Base-by-base conservation (phyloP, 768 basidiomycete species). In the Tylopilus subfusipes region DNA sequence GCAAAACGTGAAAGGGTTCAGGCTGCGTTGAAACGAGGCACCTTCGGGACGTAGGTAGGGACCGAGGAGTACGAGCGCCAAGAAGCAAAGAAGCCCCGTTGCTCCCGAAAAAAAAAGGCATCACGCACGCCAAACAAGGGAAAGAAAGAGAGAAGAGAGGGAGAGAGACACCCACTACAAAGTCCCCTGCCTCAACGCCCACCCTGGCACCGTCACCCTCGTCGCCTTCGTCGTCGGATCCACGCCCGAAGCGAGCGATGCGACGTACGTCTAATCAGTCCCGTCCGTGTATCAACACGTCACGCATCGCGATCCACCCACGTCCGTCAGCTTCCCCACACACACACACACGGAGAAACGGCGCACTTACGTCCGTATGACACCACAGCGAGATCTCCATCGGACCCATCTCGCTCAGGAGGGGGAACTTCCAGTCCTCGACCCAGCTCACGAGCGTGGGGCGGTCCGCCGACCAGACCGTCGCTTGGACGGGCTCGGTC, bases 361-460 rank as follows among this genome's bases (percentile, higher is more conserved):
- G 31, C 3, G 36, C 4, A 16, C 57, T 49, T 45, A 84, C 82
- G 53, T 74, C 73, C 42, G 75, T 69, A 24, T 73, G 69, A 11
- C 67, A 61, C 61, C 75, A 80, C 5, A 86, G 70, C 38, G 80
- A 73, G 9, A 86, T 76, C 8, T 67, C 66, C 24, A 83, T 49
- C 1, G 57, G 54, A 1, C 78, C 76, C 68, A 82, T 76, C 13
- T 75, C 63, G 30, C 52, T 50, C 7, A 85, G 55, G 21, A 62
- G 60, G 0, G 85, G 84, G 9, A 57, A 56, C 1, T 42, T 63
- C 7, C 67, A 63, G 42, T 82, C 78, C 38, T 86, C 82, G 34
- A 64, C 67, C 85, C 85, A 87, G 4, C 64, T 74, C 4, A 84
- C 63, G 10, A 62, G 38, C 22, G 72, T 72, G 5, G 72, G 68